Base-by-base conservation (phyloP, 1,284 basidiomycete species). In the Ceratobasidium sp. region DNA sequence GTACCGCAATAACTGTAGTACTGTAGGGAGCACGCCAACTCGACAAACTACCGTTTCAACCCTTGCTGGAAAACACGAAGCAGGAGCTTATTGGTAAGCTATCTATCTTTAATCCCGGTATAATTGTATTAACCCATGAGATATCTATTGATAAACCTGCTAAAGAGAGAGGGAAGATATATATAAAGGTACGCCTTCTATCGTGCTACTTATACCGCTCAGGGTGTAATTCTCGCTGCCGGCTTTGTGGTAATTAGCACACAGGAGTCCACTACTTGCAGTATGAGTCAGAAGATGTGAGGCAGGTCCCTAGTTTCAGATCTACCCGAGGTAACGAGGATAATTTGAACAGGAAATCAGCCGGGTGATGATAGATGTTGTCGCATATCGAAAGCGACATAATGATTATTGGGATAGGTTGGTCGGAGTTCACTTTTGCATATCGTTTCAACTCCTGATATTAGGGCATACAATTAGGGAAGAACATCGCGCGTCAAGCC, bases 361-460 rank as follows among this genome's bases (percentile, higher is more conserved):
- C 4, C 64, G 64, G 13, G 64, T 66, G 10, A 66, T 66, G 64
- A 53, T 66, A 28, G 64, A 66, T n/a, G 64, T 49, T 7, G 11
- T 53, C 39, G 28, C 64, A 11, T 66, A 47, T 47, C 60, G 60
- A 37, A 64, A 42, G 23, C 64, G 64, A 4, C 45, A 47, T 20
- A 51, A 28, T 17, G 39, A 42, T 23, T 35, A 31, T 2, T 53
- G 64, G 47, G 64, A 66, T 31, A 28, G 64, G 45, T 28, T 5
- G 3, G 64, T 66, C 45, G n/a, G 5, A 49, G 4, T 5, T 10
- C 10, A n/a, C 60, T 35, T 17, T n/a, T n/a, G 28, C 11, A 42
- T 28, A 31, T 11, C 26, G 23, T 28, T 1, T 20, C 13, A 17
- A 51, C 10, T 23, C 35, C 5, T 33, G 23, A 47, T 6, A 66